Conservation (phyloP, 768 basidiomycete species). For the Phanerochaete carnosa region DNA sequence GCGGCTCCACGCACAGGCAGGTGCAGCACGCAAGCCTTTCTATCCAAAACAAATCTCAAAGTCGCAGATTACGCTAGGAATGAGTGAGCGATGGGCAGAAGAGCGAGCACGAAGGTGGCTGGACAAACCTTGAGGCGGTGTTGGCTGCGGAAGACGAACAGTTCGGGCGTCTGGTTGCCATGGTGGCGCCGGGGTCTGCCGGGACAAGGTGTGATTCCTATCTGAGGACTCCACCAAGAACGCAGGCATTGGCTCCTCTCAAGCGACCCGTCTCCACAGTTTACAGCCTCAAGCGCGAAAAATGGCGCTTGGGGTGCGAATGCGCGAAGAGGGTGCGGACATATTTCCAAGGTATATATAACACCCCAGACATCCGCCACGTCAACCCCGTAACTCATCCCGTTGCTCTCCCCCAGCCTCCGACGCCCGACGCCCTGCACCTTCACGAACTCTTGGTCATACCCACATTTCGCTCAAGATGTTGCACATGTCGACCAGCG, state of each 20-base stretch:
- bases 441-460: background rate
- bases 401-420: background rate
- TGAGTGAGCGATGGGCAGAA: no score
- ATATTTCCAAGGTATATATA: background rate
- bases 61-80: no score
- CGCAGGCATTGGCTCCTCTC: background rate
- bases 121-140: background rate
- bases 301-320: background rate
- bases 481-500: constrained; percentile 8
- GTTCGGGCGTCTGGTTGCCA: background rate
- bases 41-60: no score
- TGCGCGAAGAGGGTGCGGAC: background rate
- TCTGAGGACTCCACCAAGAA: background rate
- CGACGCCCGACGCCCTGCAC: background rate
- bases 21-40: no score
- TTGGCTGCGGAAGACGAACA: background rate
- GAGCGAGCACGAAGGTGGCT: no score
- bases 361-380: background rate
- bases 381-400: background rate
- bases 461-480: background rate
- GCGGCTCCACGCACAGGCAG: no score
- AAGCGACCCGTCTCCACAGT: constrained; percentile 3
- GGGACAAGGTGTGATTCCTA: background rate
- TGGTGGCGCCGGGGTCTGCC: constrained; percentile 6
- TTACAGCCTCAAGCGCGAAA: background rate